Percentiles rank a stretch among this genome's conserved stretches.
These are phyloP conservation scores for Coemansia sp. DNA, from an alignment of 192 early-diverging fungal species.

Conservation along the genomic window DNA sequence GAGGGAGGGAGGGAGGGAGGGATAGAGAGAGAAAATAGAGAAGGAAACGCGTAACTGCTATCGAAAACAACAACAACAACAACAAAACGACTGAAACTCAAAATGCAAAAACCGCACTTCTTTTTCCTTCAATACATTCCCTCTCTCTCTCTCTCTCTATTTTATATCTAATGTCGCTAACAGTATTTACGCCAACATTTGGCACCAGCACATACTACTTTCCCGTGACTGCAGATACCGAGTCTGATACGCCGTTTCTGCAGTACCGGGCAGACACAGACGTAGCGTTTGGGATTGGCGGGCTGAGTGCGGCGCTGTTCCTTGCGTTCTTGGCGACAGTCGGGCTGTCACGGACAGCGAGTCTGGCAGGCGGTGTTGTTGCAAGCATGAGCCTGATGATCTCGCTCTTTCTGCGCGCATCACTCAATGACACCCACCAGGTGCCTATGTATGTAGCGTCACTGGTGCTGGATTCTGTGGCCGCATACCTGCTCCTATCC, in stretches of 20 bases:
- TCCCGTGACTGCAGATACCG: neutral
- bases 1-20: no score
- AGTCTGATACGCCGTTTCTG: constrained; percentile 21
- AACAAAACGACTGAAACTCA: neutral
- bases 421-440: neutral
- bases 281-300: constrained; percentile 33
- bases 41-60: neutral
- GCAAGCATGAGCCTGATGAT: constrained; percentile 9
- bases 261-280: constrained; percentile 15
- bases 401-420: constrained; percentile 33
- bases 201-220: constrained; percentile 9
- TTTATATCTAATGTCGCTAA: neutral
- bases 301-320: constrained; percentile 21
- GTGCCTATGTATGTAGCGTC: constrained; percentile 18
- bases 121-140: neutral
- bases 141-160: neutral
- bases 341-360: neutral
- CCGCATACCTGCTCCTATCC: constrained; percentile 11
- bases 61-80: neutral
- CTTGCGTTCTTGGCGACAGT: constrained; percentile 3
- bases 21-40: neutral
- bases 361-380: constrained; percentile 1
- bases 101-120: no score
- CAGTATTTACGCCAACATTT: constrained; percentile 11
- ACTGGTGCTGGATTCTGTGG: constrained; percentile 14